Base-by-base conservation (phyloP, 805 yeast genomes). In the Jamesozyma gamospora region DNA sequence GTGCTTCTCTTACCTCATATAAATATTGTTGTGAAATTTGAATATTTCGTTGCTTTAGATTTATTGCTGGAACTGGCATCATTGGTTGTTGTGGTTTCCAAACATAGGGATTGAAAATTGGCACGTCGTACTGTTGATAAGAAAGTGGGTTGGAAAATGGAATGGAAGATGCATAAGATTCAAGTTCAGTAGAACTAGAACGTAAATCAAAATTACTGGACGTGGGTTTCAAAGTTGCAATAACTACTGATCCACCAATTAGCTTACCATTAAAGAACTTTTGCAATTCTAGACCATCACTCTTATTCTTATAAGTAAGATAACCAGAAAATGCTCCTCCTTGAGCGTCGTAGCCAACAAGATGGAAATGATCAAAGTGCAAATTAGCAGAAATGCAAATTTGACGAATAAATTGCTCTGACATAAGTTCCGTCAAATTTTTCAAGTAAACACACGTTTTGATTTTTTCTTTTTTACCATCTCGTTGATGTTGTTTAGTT, bases 351-450 rank as follows among this genome's bases (percentile, higher is more conserved):
- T 35, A 40, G 7, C n/a, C 27, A 13, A 31, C 35, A 9, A 46
- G 26, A 26, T 40, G 28, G n/a, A 46, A 33, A 14, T 34, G 28
- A 14, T 41, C 41, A 28, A 42, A 37, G 2, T 28, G 19, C 4
- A 39, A 19, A 26, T 43, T 46, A 36, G 58, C 58, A 36, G 50
- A 52, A 13, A 40, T 30, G 36, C 58, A 56, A 19, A 57, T 28
- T 15, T 46, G 47, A n/a, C 36, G 25, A 21, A 60, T 32, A 44
- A 59, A 59, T 32, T 50, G 51, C 16, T 48, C 47, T 16, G 51
- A 55, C 30, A 63, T 56, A 27, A 56, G 42, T 13, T 51, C 41
- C 36, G 62, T 56, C 24, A 60, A 39, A 31, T 56, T 56, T 7
- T 45, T 45, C 21, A 60, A 39, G 25, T 44, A 51, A 2, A 59